phyloP scores from a whole-genome alignment of 805 yeast genomes.

The Kazachstania kunashirensis region DNA sequence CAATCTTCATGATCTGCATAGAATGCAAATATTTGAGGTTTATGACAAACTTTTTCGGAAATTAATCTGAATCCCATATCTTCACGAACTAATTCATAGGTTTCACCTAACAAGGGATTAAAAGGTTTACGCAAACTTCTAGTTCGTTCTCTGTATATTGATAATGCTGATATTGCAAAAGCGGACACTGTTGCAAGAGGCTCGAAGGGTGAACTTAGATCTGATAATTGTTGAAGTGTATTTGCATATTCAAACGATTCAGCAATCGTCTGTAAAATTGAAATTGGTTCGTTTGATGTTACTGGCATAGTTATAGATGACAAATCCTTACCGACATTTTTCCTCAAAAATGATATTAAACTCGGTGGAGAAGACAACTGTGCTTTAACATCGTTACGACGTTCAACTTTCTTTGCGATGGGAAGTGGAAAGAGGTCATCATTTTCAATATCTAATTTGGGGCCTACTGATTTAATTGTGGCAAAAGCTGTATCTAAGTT shows the following conservation, averaged over 20 bases:
- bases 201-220: slow-evolving; percentile 43
- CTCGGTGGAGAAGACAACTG: slow-evolving; percentile 71
- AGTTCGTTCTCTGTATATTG: slow-evolving; percentile 62
- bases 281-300: slow-evolving; percentile 82
- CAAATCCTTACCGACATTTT: slow-evolving; percentile 87
- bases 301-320: slow-evolving; percentile 88
- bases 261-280: slow-evolving; percentile 67
- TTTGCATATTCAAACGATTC: slow-evolving; percentile 73
- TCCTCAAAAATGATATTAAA: slow-evolving; percentile 65
- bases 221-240: slow-evolving; percentile 52
- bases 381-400: slow-evolving; percentile 51
- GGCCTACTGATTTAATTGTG: too few relatives aligned
- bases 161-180: slow-evolving; percentile 68
- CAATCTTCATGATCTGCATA: slow-evolving; percentile 65
- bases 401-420: slow-evolving; percentile 7
- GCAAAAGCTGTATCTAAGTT: too few relatives aligned
- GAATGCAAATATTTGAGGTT: slow-evolving; percentile 73
- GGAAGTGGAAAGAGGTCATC: too few relatives aligned
- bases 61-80: slow-evolving; percentile 66
- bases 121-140: slow-evolving; percentile 84
- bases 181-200: slow-evolving; percentile 57
- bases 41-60: slow-evolving; percentile 79
- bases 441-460: too few relatives aligned
- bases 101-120: slow-evolving; percentile 89
- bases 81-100: slow-evolving; percentile 80